Conservation (phyloP, 441 rosid genomes). For the Gossypium schwendimanii region DNA sequence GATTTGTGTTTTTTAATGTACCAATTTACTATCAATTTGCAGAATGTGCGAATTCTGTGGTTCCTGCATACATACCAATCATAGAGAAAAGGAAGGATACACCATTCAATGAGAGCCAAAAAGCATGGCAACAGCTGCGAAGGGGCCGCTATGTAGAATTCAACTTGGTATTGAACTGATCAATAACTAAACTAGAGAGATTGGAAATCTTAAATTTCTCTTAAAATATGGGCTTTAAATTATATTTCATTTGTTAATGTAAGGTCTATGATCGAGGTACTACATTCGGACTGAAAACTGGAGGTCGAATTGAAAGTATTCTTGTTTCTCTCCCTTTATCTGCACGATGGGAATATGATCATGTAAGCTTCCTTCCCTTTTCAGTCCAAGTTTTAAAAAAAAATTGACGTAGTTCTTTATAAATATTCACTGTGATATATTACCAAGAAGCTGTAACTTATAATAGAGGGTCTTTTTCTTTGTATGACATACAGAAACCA, state of each 20-base stretch:
- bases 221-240: slow-evolving; percentile 22
- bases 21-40: slow-evolving; percentile 17
- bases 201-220: not conserved
- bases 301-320: slow-evolving; percentile 92
- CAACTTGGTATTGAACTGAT: slow-evolving; percentile 60
- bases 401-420: not conserved
- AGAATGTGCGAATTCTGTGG: slow-evolving; percentile 89
- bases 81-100: slow-evolving; percentile 75
- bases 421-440: slow-evolving; percentile 8
- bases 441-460: not conserved
- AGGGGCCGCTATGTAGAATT: slow-evolving; percentile 95
- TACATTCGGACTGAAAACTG: slow-evolving; percentile 92
- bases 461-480: not conserved
- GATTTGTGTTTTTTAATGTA: not conserved
- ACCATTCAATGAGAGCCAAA: slow-evolving; percentile 66
- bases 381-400: not conserved
- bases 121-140: slow-evolving; percentile 97
- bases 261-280: slow-evolving; percentile 97
- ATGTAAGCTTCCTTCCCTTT: slow-evolving; percentile 42
- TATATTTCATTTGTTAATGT: slow-evolving; percentile 11
- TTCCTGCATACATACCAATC: slow-evolving; percentile 89
- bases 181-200: not conserved
- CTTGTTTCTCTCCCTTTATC: slow-evolving; percentile 89
- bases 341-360: slow-evolving; percentile 97
- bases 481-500: slow-evolving; percentile 51